A percentile compares a stretch with the other conserved stretches of the same genome.
Conservation (phyloP, 805 yeast genomes). For the Saccharomyces kudriavzevii region DNA sequence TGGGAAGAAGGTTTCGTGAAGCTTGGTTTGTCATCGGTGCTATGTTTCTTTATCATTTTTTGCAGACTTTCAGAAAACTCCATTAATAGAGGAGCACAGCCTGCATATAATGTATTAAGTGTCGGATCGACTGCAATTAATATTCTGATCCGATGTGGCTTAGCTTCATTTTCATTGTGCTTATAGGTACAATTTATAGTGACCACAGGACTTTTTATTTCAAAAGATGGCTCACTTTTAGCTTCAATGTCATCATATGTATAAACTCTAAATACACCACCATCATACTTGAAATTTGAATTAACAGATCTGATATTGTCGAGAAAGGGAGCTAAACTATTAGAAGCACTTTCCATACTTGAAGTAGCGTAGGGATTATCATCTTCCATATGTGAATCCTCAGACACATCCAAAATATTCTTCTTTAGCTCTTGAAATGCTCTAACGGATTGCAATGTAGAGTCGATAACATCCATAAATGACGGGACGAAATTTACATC, state of each 20-base stretch:
- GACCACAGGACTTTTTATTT: constrained; percentile 70
- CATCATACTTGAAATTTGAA: constrained; percentile 53
- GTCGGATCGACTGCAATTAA: constrained; percentile 40
- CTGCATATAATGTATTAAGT: constrained; percentile 57
- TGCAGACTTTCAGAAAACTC: constrained; percentile 49
- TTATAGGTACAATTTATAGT: constrained; percentile 47
- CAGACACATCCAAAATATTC: constrained; percentile 6
- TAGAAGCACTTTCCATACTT: constrained; percentile 5
- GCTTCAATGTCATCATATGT: constrained; percentile 35
- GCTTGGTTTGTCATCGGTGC: constrained; percentile 7
- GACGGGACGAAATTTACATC: constrained; percentile 58
- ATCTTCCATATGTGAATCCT: background rate
- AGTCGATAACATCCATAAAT: constrained; percentile 47
- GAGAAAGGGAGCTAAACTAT: constrained; percentile 16
- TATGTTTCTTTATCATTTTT: constrained; percentile 35
- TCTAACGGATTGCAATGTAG: constrained; percentile 40
- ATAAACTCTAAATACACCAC: constrained; percentile 48
- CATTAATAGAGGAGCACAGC: constrained; percentile 68
- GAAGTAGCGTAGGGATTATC: constrained; percentile 1
- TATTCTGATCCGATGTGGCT: constrained; percentile 25
- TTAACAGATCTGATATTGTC: constrained; percentile 35
- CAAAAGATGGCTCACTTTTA: constrained; percentile 42
- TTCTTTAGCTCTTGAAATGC: constrained; percentile 33
- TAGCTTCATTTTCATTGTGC: constrained; percentile 7
- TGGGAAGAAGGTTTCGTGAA: constrained; percentile 3